These are phyloP conservation scores for Diaporthe amygdali DNA, from an alignment of 2,329 filamentous ascomycete species.

Conservation along the genomic window DNA sequence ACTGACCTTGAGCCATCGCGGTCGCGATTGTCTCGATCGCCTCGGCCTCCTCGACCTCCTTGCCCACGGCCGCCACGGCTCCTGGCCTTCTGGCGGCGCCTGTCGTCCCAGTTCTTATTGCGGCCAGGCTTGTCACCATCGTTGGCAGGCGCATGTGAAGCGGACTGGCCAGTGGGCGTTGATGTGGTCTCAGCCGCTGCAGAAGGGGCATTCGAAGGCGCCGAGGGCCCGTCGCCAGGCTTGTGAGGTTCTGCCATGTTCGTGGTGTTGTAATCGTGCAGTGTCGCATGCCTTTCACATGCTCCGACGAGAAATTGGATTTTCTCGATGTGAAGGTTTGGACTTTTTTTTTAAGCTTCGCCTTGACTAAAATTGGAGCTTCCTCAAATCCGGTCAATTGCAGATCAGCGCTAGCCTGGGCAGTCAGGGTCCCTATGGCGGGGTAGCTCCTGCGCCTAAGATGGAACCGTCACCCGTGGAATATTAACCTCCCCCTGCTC, in stretches of 20 bases:
- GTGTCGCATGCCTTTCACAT: conserved; percentile 22
- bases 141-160: conserved; percentile 1
- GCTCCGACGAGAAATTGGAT: not conserved
- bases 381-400: not conserved
- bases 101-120: conserved; percentile 17
- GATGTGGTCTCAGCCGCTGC: not conserved
- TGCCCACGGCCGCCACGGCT: conserved; percentile 1
- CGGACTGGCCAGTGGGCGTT: not conserved
- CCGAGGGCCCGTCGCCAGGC: not conserved
- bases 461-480: too few species aligned
- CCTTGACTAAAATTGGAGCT: not conserved
- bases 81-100: conserved; percentile 3
- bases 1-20: conserved; percentile 22
- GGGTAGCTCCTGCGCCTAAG: not conserved
- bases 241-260: conserved; percentile 23
- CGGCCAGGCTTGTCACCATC: conserved; percentile 1
- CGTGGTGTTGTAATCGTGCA: not conserved
- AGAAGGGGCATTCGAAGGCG: not conserved
- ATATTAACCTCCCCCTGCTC: too few species aligned
- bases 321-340: not conserved
- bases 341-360: not conserved
- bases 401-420: not conserved
- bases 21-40: conserved; percentile 2
- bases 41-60: conserved; percentile 1
- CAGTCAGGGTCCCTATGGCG: not conserved